These are phyloP conservation scores for Arabis hirsuta DNA, from an alignment of 345 rosid species.

Conservation along the genomic window DNA sequence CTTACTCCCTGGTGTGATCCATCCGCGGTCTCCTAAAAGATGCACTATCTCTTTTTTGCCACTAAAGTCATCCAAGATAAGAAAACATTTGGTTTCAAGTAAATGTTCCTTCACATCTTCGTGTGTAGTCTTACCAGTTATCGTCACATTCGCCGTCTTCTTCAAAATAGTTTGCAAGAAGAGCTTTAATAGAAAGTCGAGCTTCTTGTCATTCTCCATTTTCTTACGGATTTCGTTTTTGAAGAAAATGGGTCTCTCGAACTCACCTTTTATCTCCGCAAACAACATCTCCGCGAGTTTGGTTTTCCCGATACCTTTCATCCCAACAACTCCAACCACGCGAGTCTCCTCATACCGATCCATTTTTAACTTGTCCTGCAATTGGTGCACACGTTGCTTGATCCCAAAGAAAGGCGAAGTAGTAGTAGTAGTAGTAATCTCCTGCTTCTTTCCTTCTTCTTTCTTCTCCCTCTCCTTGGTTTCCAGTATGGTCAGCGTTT, in stretches of 20 bases:
- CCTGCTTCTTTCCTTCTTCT: constrained; percentile 2
- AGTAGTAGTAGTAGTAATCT: background rate
- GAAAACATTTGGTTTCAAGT: constrained; percentile 1
- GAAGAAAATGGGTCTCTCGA: background rate
- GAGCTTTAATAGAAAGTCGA: background rate
- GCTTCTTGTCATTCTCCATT: background rate
- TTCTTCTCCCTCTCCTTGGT: background rate
- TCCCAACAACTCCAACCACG: constrained; percentile 13
- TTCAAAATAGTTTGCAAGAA: background rate
- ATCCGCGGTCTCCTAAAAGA: constrained; percentile 6
- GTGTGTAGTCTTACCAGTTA: background rate
- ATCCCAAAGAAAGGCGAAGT: background rate
- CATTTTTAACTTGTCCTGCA: constrained; percentile 3
- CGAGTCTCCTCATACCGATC: background rate
- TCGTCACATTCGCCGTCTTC: background rate
- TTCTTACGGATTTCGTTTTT: background rate
- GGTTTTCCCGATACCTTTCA: constrained; percentile 6
- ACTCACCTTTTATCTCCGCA: background rate
- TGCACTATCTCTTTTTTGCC: background rate
- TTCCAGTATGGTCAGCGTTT: background rate
- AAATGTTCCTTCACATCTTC: background rate
- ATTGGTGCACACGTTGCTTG: constrained; percentile 5
- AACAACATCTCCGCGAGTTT: constrained; percentile 5
- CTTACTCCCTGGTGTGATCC: constrained; percentile 25
- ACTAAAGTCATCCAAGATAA: constrained; percentile 11